phyloP scores from a whole-genome alignment of 768 basidiomycete species.

The Chalciporus chontae region DNA sequence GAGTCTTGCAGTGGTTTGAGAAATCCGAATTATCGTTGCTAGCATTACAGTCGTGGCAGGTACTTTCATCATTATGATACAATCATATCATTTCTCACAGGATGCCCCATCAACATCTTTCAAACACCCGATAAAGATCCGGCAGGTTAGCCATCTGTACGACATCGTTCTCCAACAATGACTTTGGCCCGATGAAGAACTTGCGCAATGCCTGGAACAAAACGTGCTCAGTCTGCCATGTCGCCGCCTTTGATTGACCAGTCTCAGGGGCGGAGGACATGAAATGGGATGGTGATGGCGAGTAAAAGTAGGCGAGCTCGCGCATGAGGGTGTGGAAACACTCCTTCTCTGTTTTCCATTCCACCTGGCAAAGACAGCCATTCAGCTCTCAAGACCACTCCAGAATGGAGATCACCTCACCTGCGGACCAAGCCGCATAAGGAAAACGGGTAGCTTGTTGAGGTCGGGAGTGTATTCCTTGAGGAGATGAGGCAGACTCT shows the following conservation, averaged over 20 bases:
- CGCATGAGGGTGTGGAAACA: slow-evolving; percentile 86
- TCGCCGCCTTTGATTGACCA: slow-evolving; percentile 49
- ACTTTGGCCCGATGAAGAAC: slow-evolving; percentile 67
- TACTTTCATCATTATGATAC: neutral
- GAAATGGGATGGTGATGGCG: slow-evolving; percentile 40
- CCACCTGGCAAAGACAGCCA: slow-evolving; percentile 49
- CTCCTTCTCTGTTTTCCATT: slow-evolving; percentile 81
- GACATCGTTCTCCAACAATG: slow-evolving; percentile 66
- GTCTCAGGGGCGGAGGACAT: slow-evolving; percentile 22
- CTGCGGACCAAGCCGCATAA: slow-evolving; percentile 91
- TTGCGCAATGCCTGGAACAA: slow-evolving; percentile 83
- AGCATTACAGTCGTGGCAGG: neutral
- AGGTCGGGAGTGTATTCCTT: slow-evolving; percentile 89
- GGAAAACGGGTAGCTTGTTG: slow-evolving; percentile 82
- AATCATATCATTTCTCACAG: slow-evolving; percentile 2
- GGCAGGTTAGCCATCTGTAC: slow-evolving; percentile 88
- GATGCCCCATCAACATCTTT: slow-evolving; percentile 66
- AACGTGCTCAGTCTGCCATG: slow-evolving; percentile 89
- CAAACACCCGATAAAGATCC: slow-evolving; percentile 92
- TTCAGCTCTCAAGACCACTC: neutral
- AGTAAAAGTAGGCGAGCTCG: slow-evolving; percentile 91
- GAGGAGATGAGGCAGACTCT: slow-evolving; percentile 77
- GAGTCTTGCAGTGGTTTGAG: neutral
- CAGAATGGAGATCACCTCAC: slow-evolving; percentile 35
- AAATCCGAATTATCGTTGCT: neutral